Percentiles rank a stretch among this genome's conserved stretches.
Conservation (phyloP, 1,139 yeast species). For the Insectozyma bohioensis region DNA sequence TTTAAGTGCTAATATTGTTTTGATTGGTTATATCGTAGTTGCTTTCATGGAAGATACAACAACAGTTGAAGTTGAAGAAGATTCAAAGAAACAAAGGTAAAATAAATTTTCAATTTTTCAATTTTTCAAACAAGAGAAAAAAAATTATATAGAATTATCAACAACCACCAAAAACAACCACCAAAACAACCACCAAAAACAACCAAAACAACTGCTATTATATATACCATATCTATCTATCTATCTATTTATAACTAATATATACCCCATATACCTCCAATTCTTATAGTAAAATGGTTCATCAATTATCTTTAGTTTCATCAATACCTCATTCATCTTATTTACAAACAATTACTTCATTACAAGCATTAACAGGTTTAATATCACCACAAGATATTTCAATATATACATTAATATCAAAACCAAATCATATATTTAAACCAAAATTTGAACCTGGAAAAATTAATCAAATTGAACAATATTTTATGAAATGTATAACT, state of each 20-base stretch:
- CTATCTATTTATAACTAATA: no score
- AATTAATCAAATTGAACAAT: constrained; percentile 50
- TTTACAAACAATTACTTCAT: constrained; percentile 43
- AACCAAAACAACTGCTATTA: no score
- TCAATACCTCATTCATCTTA: constrained; percentile 43
- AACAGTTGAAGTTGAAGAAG: constrained; percentile 25
- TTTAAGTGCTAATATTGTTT: constrained; percentile 78
- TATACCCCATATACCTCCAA: neutral
- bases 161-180: constrained; percentile 1
- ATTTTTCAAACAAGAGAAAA: no score
- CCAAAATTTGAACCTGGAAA: constrained; percentile 52
- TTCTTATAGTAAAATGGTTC: constrained; percentile 42
- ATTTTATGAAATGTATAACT: constrained; percentile 45
- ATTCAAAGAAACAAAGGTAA: constrained; percentile 13
- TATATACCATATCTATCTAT: no score
- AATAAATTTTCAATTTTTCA: neutral
- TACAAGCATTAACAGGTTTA: constrained; percentile 46
- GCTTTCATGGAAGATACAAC: constrained; percentile 83
- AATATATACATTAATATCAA: constrained; percentile 44
- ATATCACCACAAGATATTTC: constrained; percentile 39
- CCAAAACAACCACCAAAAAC: constrained; percentile 1
- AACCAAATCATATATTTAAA: constrained; percentile 43
- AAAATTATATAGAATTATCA: no score
- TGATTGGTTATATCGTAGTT: constrained; percentile 79
- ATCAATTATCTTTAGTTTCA: constrained; percentile 43